Conservation (phyloP, 192 early-diverging fungal genomes). For the Rhizophagus clarus region DNA sequence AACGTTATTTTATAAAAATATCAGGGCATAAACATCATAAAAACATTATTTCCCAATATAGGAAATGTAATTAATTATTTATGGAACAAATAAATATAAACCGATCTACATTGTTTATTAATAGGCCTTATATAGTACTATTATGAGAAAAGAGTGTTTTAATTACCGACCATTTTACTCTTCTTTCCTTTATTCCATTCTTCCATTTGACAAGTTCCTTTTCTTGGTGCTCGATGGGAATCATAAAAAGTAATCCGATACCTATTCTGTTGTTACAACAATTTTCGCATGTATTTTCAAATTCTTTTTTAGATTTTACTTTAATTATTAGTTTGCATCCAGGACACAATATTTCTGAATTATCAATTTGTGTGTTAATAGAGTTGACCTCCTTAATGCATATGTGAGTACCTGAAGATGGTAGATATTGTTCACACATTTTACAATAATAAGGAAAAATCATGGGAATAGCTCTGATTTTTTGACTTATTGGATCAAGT, state of each 20-base stretch:
- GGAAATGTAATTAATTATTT: neutral
- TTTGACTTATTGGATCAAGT: constrained; percentile 8
- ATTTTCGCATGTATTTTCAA: neutral
- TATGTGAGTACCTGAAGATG: neutral
- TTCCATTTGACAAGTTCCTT: too few species aligned
- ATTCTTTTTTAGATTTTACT: neutral
- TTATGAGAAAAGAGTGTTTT: too few species aligned
- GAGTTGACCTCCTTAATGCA: neutral
- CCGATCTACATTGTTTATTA: too few species aligned
- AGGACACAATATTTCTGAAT: neutral
- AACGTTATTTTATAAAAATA: too few species aligned
- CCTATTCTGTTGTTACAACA: neutral
- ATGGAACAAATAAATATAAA: neutral
- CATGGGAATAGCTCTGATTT: neutral
- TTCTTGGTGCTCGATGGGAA: neutral
- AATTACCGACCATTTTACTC: too few species aligned
- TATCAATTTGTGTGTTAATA: neutral
- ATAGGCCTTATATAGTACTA: too few species aligned
- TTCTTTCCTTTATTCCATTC: too few species aligned
- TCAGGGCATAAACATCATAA: too few species aligned
- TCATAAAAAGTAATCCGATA: neutral
- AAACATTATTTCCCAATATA: neutral
- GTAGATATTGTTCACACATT: neutral
- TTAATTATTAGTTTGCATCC: neutral
- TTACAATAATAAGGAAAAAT: constrained; percentile 16